Percentiles rank a stretch among this genome's conserved stretches.
These are phyloP conservation scores for Salix viminalis DNA, from an alignment of 345 rosid genomes.

Conservation along the genomic window DNA sequence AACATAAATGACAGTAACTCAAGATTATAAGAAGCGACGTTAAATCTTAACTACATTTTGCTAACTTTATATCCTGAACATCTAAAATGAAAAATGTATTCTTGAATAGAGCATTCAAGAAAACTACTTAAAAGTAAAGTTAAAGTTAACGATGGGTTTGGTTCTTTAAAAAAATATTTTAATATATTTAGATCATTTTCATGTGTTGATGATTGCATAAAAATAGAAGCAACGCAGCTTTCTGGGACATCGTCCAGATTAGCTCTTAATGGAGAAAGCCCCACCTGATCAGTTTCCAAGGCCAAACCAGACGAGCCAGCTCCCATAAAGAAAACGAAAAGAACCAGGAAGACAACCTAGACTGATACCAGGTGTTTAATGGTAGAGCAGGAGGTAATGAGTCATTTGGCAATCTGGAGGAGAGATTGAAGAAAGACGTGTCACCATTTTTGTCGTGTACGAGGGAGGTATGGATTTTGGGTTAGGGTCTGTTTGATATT, in stretches of 20 bases:
- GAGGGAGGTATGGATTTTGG: conserved; percentile 11
- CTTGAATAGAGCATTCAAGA: background rate
- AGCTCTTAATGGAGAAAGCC: conserved; percentile 4
- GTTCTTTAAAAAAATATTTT: too few species aligned
- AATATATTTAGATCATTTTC: too few species aligned
- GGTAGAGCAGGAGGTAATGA: conserved; percentile 62
- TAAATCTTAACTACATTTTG: background rate
- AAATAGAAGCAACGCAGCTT: conserved; percentile 56
- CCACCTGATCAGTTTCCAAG: conserved; percentile 10
- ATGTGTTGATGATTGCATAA: conserved; percentile 12
- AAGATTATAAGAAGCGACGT: background rate
- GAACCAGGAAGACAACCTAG: background rate
- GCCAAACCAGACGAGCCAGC: conserved; percentile 41
- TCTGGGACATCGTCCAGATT: conserved; percentile 68
- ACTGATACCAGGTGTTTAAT: conserved; percentile 10
- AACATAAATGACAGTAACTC: background rate
- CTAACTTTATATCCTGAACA: background rate
- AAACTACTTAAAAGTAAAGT: background rate
- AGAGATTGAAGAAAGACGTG: conserved; percentile 36
- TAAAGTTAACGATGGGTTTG: background rate
- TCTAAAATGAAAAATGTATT: background rate
- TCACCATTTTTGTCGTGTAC: conserved; percentile 38
- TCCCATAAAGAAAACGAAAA: conserved; percentile 48
- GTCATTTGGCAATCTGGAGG: conserved; percentile 28
- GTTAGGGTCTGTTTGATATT: too few species aligned